Evolutionary conservation across 2,329 filamentous ascomycete species (phyloP), one percentile per base, ranked within the genome.

Genomic region (Colletotrichum lupini): DNA sequence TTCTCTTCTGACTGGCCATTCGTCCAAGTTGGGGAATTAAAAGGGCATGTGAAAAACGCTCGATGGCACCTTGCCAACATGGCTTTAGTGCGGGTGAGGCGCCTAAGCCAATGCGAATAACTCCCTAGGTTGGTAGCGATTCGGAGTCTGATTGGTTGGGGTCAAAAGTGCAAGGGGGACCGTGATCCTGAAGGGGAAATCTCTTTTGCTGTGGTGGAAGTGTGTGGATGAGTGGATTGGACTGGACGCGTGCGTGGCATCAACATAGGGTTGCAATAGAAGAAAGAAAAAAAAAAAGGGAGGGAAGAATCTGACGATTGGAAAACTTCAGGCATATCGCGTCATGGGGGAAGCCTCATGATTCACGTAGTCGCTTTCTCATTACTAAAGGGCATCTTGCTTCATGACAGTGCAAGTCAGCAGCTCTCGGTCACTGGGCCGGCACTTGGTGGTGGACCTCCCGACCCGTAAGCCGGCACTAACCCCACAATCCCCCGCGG

Each of bases 341-440:
- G 24, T 69, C 70, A 69, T 64, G 59, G 22, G 53, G 3, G 26
- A 30, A 69, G 42, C 24, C 30, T 37, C 66, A 64, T 73, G 66
- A 64, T 60, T 65, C 67, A 46, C 9, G 26, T 5, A 55, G 55
- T 16, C 5, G 19, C 19, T 16, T n/a, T 14, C n/a, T 22, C 16
- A 32, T 42, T 26, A 59, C 28, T n/a, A 11, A 26, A 56, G n/a
- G 35, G 56, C 14, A 16, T 57, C 26, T 14, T 35, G 24, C n/a
- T n/a, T 56, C 35, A 70, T 59, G 66, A 60, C 53, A 60, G 37
- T 24, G 58, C 30, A 11, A 37, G 70, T 73, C 70, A 70, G 66
- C 70, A 70, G 70, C 60, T 53, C 55, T 55, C 53, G 46, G 56
- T 70, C 70, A 73, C 70, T 70, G 46, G 70, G 67, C 59, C 70